These are phyloP conservation scores for Escallonia herrerae DNA, from an alignment of 129 eudicot species.

Conservation along the genomic window DNA sequence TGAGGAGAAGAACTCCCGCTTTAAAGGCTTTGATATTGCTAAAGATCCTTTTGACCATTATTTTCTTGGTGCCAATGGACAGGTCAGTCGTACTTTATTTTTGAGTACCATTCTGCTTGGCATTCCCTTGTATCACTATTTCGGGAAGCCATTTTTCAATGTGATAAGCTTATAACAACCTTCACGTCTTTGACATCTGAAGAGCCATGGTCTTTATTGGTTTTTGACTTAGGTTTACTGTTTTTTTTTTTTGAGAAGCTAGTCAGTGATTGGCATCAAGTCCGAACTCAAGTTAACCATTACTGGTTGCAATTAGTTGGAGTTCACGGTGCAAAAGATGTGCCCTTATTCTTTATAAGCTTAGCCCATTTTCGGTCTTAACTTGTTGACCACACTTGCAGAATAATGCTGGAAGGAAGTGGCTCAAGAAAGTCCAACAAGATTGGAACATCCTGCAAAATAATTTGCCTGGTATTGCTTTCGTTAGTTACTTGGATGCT, in stretches of 20 bases:
- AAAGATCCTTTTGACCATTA: slow-evolving; percentile 86
- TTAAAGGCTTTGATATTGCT: slow-evolving; percentile 83
- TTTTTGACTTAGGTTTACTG: neutral
- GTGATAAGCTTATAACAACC: neutral
- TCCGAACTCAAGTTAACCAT: too few species aligned
- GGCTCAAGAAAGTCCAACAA: slow-evolving; percentile 95
- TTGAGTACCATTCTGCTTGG: neutral
- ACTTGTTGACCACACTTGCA: slow-evolving; percentile 24
- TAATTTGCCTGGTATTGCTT: slow-evolving; percentile 71
- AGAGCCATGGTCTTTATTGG: neutral
- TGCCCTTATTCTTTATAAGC: neutral
- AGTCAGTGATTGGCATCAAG: neutral
- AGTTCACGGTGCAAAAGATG: too few species aligned
- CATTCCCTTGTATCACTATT: neutral
- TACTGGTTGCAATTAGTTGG: too few species aligned
- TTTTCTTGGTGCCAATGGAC: slow-evolving; percentile 53
- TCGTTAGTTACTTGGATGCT: neutral
- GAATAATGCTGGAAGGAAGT: slow-evolving; percentile 68
- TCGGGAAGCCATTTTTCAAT: too few species aligned
- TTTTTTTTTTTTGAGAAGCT: neutral
- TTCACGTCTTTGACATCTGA: neutral
- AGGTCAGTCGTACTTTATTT: slow-evolving; percentile 39
- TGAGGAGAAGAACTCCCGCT: slow-evolving; percentile 32
- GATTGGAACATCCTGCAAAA: slow-evolving; percentile 95
- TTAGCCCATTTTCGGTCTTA: neutral